These are phyloP conservation scores for Cucurbita moschata DNA, from an alignment of 306 rosid species.

Conservation along the genomic window DNA sequence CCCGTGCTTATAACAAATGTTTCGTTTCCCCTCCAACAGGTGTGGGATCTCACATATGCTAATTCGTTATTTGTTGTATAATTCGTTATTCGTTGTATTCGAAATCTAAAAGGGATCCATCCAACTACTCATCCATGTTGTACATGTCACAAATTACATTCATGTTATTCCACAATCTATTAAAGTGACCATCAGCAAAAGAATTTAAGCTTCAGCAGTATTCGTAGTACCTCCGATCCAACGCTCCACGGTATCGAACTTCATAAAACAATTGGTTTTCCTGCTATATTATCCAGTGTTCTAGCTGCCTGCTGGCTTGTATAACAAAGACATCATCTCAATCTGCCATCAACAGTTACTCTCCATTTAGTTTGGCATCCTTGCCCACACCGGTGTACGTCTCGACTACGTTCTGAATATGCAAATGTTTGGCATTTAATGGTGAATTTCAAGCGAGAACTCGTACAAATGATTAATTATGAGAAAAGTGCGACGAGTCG, in stretches of 20 bases:
- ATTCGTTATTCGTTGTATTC: not conserved
- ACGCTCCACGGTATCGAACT: not conserved
- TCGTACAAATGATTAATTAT: not conserved
- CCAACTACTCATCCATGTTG: not conserved
- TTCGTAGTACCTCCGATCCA: not conserved
- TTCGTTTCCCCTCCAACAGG: too few relatives aligned
- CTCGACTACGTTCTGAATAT: conserved; percentile 50
- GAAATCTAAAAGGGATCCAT: not conserved
- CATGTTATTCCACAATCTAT: not conserved
- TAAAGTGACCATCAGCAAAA: not conserved
- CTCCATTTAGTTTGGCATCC: conserved; percentile 25
- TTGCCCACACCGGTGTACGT: conserved; percentile 19
- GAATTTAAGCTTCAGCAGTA: not conserved
- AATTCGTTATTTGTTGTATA: not conserved
- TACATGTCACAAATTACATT: not conserved
- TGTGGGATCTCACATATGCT: too few relatives aligned
- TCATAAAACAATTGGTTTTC: not conserved
- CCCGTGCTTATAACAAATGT: too few relatives aligned
- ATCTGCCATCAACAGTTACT: not conserved
- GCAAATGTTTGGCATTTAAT: not conserved
- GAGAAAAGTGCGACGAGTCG: not conserved
- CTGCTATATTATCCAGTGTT: not conserved
- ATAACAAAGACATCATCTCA: not conserved
- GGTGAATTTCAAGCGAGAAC: not conserved
- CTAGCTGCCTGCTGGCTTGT: not conserved